Percentiles rank a stretch among this genome's conserved stretches.
These are phyloP conservation scores for Physocladia obscura DNA, from an alignment of 192 early-diverging fungal genomes.

Conservation along the genomic window DNA sequence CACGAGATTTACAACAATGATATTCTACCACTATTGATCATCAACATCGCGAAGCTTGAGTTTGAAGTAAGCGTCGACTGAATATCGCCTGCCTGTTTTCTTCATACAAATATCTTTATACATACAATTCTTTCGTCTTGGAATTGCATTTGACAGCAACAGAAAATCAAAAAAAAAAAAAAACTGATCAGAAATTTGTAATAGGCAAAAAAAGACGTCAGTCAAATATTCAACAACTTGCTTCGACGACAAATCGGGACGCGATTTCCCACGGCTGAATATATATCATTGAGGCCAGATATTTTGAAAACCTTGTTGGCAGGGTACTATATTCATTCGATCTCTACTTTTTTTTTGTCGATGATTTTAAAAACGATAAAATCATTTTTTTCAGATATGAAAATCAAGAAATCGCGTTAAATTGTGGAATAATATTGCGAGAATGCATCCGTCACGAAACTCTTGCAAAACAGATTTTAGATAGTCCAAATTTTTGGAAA, in stretches of 20 bases:
- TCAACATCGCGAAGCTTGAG: constrained; percentile 90
- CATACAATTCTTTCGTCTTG: too few relatives aligned
- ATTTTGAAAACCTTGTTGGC: constrained; percentile 79
- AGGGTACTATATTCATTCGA: too few relatives aligned
- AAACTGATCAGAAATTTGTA: too few relatives aligned
- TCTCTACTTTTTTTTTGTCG: too few relatives aligned
- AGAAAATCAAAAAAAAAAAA: too few relatives aligned
- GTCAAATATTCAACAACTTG: constrained; percentile 96
- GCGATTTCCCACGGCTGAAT: constrained; percentile 94
- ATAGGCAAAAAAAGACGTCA: constrained; percentile 95
- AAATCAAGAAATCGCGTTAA: constrained; percentile 92
- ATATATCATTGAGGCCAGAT: constrained; percentile 80
- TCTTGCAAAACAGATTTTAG: constrained; percentile 81
- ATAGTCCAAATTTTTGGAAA: constrained; percentile 84
- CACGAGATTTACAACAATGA: constrained; percentile 95
- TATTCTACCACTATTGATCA: constrained; percentile 80
- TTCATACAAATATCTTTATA: too few relatives aligned
- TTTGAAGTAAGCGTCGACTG: constrained; percentile 73
- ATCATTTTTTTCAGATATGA: constrained; percentile 68
- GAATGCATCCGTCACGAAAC: constrained; percentile 95
- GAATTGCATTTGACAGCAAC: too few relatives aligned
- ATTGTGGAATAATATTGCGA: constrained; percentile 95
- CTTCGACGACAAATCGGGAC: constrained; percentile 91
- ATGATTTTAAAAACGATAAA: too few relatives aligned
- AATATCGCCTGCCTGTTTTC: too few relatives aligned